These are phyloP conservation scores for Alisma plantagoaquatica DNA, from an alignment of 106 monocot species.

Conservation along the genomic window DNA sequence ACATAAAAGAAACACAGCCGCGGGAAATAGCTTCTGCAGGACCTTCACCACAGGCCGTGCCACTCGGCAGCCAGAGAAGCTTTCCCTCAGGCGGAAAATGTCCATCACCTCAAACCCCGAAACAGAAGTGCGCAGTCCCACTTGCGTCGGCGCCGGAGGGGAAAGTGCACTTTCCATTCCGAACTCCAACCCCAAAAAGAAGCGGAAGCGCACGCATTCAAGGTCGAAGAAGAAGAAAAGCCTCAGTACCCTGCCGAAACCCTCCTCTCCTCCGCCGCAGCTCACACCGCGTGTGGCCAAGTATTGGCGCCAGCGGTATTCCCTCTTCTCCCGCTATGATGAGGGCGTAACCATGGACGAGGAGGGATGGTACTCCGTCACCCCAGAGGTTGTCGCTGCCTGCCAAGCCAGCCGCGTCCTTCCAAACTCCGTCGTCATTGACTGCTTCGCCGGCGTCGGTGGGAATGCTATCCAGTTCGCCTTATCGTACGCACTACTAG, in stretches of 20 bases:
- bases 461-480: conserved; percentile 87
- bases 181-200: no score
- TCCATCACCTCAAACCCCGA: background rate
- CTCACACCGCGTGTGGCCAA: conserved; percentile 8
- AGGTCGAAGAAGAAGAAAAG: background rate
- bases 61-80: no score
- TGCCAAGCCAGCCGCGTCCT: conserved; percentile 36
- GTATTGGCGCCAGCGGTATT: conserved; percentile 38
- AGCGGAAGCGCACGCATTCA: background rate
- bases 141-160: background rate
- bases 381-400: conserved; percentile 61
- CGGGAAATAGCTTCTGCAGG: no score
- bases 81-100: no score
- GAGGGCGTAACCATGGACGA: conserved; percentile 63
- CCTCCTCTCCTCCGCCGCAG: background rate
- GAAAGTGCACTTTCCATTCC: no score
- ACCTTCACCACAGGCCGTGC: no score
- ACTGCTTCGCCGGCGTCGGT: conserved; percentile 67
- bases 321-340: conserved; percentile 71
- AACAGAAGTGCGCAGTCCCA: background rate
- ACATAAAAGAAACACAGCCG: no score
- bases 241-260: background rate
- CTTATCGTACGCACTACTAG: conserved; percentile 13
- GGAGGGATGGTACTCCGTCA: conserved; percentile 87
- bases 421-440: conserved; percentile 31